Evolutionary conservation across 2,329 filamentous ascomycete genomes (phyloP).

Genomic region (Ophiosphaerella herpotricha): DNA sequence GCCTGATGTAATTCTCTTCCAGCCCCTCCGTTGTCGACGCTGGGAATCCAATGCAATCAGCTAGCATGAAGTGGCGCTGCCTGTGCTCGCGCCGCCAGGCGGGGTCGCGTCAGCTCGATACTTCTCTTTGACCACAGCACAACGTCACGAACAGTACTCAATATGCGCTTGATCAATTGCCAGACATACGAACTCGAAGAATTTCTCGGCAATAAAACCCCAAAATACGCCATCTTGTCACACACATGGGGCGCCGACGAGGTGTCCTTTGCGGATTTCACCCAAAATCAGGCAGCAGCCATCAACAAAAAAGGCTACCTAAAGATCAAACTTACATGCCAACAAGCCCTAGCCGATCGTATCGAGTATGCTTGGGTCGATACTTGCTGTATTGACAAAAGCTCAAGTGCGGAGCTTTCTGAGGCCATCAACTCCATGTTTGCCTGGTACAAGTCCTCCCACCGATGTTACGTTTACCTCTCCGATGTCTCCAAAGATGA

Average conservation of each 20-base stretch:
- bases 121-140: not conserved
- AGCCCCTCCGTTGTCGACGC: too few relatives aligned
- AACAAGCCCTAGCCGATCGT: slow-evolving; percentile 6
- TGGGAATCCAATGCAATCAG: too few relatives aligned
- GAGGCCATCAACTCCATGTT: too few relatives aligned
- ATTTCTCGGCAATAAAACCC: not conserved
- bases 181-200: not conserved
- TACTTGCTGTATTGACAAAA: slow-evolving; percentile 5
- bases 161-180: not conserved
- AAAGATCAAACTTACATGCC: slow-evolving; percentile 10
- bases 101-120: too few relatives aligned
- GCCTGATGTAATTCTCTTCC: too few relatives aligned
- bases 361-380: slow-evolving; percentile 14
- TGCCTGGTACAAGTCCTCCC: slow-evolving; percentile 3
- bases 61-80: too few relatives aligned
- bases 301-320: slow-evolving; percentile 6
- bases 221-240: slow-evolving; percentile 10
- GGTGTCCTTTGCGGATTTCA: slow-evolving; percentile 7
- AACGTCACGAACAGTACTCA: not conserved
- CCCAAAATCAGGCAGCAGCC: not conserved
- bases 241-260: slow-evolving; percentile 10
- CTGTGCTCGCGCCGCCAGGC: too few relatives aligned
- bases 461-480: slow-evolving; percentile 8
- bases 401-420: too few relatives aligned
- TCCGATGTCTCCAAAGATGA: not conserved